Conservation (phyloP, 305 asterid genomes). For the Rubia occidens region DNA sequence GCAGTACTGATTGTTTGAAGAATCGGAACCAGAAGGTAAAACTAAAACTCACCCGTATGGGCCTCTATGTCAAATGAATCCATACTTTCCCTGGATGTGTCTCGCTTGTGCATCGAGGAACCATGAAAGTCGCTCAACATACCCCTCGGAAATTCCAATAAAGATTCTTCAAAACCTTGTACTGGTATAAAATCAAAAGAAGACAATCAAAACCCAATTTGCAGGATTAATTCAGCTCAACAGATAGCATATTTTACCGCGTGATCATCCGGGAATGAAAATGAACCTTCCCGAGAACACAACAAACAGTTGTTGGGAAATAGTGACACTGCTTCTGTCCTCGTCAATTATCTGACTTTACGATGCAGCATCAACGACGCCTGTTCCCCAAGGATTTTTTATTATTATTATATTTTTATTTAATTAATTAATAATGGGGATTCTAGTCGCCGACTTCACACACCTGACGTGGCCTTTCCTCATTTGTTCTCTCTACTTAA, state of each 20-base stretch:
- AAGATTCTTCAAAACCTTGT: neutral
- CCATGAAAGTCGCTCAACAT: conserved; percentile 39
- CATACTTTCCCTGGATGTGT: conserved; percentile 36
- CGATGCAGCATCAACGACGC: too few relatives aligned
- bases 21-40: neutral
- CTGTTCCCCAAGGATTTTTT: too few relatives aligned
- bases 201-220: neutral
- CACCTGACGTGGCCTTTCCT: neutral
- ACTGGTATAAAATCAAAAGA: neutral
- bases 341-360: neutral
- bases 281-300: neutral
- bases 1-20: neutral
- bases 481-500: neutral
- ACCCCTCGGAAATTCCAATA: conserved; percentile 5
- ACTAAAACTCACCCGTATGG: conserved; percentile 31
- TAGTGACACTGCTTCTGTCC: neutral
- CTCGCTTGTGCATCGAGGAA: conserved; percentile 50
- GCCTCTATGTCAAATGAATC: conserved; percentile 39
- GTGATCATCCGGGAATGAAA: neutral
- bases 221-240: neutral
- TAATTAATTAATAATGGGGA: too few relatives aligned
- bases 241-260: neutral
- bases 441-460: neutral
- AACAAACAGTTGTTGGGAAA: neutral
- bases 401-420: too few relatives aligned